phyloP scores from a whole-genome alignment of 305 asterid genomes.

The Ajuga reptans region DNA sequence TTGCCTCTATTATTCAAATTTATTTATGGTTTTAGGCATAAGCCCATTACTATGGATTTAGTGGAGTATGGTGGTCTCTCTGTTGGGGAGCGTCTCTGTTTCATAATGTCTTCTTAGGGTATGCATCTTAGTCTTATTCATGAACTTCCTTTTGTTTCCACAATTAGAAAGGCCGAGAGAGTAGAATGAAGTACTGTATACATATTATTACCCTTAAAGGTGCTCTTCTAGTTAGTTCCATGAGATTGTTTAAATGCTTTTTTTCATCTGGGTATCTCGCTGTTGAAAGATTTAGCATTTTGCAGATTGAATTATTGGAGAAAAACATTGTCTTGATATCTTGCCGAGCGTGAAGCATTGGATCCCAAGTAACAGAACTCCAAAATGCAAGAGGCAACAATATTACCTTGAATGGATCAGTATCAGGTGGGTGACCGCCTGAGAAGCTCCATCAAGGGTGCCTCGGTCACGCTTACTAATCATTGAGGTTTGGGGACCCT shows the following conservation, averaged over 20 bases:
- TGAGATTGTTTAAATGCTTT: too few relatives aligned
- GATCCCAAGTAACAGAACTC: conserved; percentile 91
- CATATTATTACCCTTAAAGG: too few relatives aligned
- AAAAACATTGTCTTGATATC: conserved; percentile 24
- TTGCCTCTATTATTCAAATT: background rate
- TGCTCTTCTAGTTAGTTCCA: too few relatives aligned
- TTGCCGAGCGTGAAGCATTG: conserved; percentile 90
- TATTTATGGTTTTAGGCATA: background rate
- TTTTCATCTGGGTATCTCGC: background rate
- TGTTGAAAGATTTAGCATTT: conserved; percentile 2
- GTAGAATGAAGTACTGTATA: too few relatives aligned
- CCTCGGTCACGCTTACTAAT: conserved; percentile 73
- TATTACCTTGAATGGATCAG: conserved; percentile 73
- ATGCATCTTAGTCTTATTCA: too few relatives aligned
- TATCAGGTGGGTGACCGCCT: conserved; percentile 99
- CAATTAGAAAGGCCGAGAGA: too few relatives aligned
- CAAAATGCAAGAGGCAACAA: conserved; percentile 85
- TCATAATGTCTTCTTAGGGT: too few relatives aligned
- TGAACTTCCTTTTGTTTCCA: too few relatives aligned
- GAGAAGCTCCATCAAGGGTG: conserved; percentile 98
- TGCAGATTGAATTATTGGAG: conserved; percentile 37
- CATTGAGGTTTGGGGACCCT: conserved; percentile 40
- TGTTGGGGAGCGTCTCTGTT: too few relatives aligned
- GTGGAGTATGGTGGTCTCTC: too few relatives aligned
- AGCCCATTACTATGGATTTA: too few relatives aligned